These are phyloP conservation scores for Clavispora carvajalis DNA, from an alignment of 805 yeast genomes.

Conservation along the genomic window DNA sequence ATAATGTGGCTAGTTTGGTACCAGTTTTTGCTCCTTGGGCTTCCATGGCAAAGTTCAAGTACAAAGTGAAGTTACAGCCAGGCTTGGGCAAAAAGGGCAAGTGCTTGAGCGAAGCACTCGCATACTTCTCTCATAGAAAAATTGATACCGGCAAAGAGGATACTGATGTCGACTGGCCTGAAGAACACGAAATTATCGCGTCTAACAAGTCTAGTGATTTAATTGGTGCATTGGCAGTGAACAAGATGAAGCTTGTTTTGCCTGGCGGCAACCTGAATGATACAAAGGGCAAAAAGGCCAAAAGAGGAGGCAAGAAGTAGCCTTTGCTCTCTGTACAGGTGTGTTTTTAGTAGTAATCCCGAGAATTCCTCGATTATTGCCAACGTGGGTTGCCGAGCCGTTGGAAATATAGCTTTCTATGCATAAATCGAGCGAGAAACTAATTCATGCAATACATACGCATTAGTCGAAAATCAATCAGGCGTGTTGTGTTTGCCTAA, in stretches of 20 bases:
- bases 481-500: too few species aligned
- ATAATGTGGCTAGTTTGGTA: conserved; percentile 55
- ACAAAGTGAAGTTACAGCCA: conserved; percentile 79
- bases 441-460: too few species aligned
- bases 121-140: conserved; percentile 48
- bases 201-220: conserved; percentile 60
- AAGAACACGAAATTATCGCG: conserved; percentile 54
- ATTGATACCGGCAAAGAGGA: conserved; percentile 41
- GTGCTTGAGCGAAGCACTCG: conserved; percentile 63
- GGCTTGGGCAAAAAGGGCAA: conserved; percentile 84
- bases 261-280: conserved; percentile 39
- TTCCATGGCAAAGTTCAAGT: conserved; percentile 65
- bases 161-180: conserved; percentile 63
- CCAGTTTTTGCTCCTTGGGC: conserved; percentile 95
- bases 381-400: neutral
- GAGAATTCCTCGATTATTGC: neutral
- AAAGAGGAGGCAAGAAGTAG: conserved; percentile 15
- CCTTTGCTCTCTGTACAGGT: neutral
- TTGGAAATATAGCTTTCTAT: too few species aligned
- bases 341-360: neutral
- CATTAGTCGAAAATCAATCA: too few species aligned
- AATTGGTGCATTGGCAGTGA: conserved; percentile 61
- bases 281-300: conserved; percentile 16
- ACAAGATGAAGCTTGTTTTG: conserved; percentile 59
- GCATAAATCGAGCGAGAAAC: too few species aligned